Conservation (phyloP, 169 alveolate genomes). For the Cryptosporidium meleagridis region DNA sequence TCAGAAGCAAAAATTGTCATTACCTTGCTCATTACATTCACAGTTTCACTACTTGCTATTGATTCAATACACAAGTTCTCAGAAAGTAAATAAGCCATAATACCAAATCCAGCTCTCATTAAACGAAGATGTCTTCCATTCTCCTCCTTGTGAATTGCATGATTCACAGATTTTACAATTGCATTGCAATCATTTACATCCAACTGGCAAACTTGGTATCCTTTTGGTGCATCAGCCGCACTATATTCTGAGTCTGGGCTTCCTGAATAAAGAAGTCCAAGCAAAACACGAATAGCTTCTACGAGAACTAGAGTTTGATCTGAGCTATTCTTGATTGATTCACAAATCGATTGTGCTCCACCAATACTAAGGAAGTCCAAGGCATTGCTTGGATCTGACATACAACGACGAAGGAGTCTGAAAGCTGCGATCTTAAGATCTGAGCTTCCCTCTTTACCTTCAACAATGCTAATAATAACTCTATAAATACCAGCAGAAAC, state of each 20-base stretch:
- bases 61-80: slow-evolving; percentile 81
- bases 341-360: slow-evolving; percentile 86
- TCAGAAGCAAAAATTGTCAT: slow-evolving; percentile 79
- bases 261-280: slow-evolving; percentile 82
- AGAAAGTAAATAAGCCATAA: slow-evolving; percentile 79
- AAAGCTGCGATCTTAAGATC: slow-evolving; percentile 87
- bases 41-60: slow-evolving; percentile 78
- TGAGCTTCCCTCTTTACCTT: slow-evolving; percentile 77
- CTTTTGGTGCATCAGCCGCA: slow-evolving; percentile 72
- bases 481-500: slow-evolving; percentile 87
- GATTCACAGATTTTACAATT: slow-evolving; percentile 35
- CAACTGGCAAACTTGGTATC: slow-evolving; percentile 68
- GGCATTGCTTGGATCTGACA: slow-evolving; percentile 87
- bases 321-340: slow-evolving; percentile 81
- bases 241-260: slow-evolving; percentile 69
- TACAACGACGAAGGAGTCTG: slow-evolving; percentile 88
- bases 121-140: slow-evolving; percentile 82
- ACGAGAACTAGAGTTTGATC: slow-evolving; percentile 85
- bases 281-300: slow-evolving; percentile 85
- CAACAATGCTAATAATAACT: slow-evolving; percentile 84
- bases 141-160: slow-evolving; percentile 76
- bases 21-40: slow-evolving; percentile 76
- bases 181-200: slow-evolving; percentile 60
- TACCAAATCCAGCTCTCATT: slow-evolving; percentile 81
- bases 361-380: slow-evolving; percentile 89